phyloP scores from a whole-genome alignment of 202 grass and related monocot species.

The Setaria italica region DNA sequence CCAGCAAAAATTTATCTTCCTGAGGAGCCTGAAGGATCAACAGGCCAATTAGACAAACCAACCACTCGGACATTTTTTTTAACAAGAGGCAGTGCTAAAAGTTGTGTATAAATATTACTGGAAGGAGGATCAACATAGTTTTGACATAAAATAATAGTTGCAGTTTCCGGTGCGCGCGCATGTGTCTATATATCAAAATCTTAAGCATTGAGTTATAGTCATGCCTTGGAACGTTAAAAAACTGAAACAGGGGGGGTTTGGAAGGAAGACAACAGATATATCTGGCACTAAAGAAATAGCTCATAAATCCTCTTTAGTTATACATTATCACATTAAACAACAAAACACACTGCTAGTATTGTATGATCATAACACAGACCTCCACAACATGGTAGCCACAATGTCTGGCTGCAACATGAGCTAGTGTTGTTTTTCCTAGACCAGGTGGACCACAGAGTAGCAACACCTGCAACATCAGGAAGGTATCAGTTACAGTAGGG shows the following conservation, averaged over 20 bases:
- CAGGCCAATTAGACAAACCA: slow-evolving; percentile 37
- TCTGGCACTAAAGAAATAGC: slow-evolving; percentile 24
- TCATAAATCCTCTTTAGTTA: slow-evolving; percentile 4
- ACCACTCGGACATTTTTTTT: slow-evolving; percentile 6
- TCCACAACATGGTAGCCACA: slow-evolving; percentile 96
- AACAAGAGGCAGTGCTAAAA: slow-evolving; percentile 12
- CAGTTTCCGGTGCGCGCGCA: not conserved
- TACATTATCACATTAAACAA: slow-evolving; percentile 32
- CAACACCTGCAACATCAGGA: slow-evolving; percentile 72
- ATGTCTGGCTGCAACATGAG: slow-evolving; percentile 88
- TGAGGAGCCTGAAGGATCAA: not conserved
- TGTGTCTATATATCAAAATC: slow-evolving; percentile 22
- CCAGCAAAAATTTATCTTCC: not conserved
- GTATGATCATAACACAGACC: slow-evolving; percentile 58
- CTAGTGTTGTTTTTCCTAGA: slow-evolving; percentile 94
- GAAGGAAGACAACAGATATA: slow-evolving; percentile 36
- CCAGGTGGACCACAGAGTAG: slow-evolving; percentile 92
- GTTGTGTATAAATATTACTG: slow-evolving; percentile 11
- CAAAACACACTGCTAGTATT: slow-evolving; percentile 38
- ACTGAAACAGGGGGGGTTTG: slow-evolving; percentile 22
- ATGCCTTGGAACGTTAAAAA: slow-evolving; percentile 26
- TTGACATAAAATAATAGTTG: not conserved
- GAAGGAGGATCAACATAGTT: slow-evolving; percentile 4
- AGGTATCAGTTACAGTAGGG: slow-evolving; percentile 33
- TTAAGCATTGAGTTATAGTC: slow-evolving; percentile 15